Evolutionary conservation across 2,329 filamentous ascomycete species (phyloP).

Genomic region (Monilinia laxa): DNA sequence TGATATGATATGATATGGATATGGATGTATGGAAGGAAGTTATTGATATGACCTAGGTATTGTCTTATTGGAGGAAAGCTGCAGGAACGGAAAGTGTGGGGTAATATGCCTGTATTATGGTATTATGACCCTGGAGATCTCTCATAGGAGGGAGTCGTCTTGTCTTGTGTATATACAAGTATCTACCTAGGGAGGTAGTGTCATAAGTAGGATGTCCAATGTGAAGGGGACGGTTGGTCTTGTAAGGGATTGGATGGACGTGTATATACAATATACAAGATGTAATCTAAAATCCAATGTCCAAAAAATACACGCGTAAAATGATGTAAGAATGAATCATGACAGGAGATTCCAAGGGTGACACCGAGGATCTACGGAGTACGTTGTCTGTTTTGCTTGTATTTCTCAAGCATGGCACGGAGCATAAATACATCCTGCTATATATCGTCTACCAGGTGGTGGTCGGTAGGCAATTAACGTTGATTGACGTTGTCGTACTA

Average conservation of each 20-base stretch:
- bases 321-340: not conserved
- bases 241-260: not conserved
- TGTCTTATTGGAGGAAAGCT: constrained; percentile 10
- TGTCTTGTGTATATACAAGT: not conserved
- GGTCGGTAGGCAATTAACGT: too few species aligned
- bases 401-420: constrained; percentile 18
- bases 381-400: not conserved
- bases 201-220: not conserved
- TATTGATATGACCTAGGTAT: not conserved
- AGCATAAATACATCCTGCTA: constrained; percentile 15
- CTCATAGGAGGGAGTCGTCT: not conserved
- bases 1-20: not conserved
- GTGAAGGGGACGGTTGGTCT: not conserved
- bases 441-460: too few species aligned
- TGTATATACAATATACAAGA: not conserved
- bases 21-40: not conserved
- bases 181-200: too few species aligned
- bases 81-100: constrained; percentile 33
- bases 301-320: not conserved
- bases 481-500: too few species aligned
- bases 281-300: not conserved
- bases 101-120: constrained; percentile 25
- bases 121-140: constrained; percentile 16
- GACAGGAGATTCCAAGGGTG: not conserved
- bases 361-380: not conserved